Evolutionary conservation across 345 rosid species (phyloP).

Genomic region (Mangifera indica): DNA sequence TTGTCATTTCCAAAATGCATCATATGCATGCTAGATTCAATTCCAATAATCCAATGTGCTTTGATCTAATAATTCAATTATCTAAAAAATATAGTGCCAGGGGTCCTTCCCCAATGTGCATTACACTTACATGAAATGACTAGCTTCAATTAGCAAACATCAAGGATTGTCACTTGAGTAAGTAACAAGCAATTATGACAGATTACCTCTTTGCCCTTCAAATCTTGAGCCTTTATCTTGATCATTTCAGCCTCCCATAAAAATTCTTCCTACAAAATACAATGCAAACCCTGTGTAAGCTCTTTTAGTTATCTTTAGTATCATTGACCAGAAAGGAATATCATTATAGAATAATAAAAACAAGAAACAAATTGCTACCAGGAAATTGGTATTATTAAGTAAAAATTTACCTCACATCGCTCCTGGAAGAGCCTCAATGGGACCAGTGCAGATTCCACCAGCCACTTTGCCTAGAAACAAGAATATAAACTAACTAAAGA

Average conservation of each 20-base stretch:
- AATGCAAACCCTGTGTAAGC: background rate
- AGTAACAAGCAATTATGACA: constrained; percentile 13
- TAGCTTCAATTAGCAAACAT: background rate
- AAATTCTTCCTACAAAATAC: constrained; percentile 81
- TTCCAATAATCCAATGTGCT: too few relatives aligned
- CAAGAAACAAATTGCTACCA: background rate
- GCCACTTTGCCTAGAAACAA: constrained; percentile 80
- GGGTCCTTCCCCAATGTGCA: too few relatives aligned
- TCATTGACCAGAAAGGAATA: constrained; percentile 10
- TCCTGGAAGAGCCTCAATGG: constrained; percentile 92
- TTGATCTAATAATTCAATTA: too few relatives aligned
- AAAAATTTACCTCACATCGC: constrained; percentile 74
- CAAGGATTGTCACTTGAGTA: background rate
- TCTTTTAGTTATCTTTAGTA: background rate
- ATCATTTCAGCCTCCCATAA: constrained; percentile 96
- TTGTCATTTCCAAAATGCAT: too few relatives aligned
- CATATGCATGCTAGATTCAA: too few relatives aligned
- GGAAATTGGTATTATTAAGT: constrained; percentile 5
- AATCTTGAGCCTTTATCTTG: constrained; percentile 95
- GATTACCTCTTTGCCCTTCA: constrained; percentile 97
- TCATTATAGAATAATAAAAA: background rate
- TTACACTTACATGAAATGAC: background rate
- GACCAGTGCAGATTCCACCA: constrained; percentile 80
- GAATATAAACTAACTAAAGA: background rate
- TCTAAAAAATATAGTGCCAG: too few relatives aligned